Base-by-base conservation (phyloP, 169 alveolate genomes). In the Cryptosporidium sp. region DNA sequence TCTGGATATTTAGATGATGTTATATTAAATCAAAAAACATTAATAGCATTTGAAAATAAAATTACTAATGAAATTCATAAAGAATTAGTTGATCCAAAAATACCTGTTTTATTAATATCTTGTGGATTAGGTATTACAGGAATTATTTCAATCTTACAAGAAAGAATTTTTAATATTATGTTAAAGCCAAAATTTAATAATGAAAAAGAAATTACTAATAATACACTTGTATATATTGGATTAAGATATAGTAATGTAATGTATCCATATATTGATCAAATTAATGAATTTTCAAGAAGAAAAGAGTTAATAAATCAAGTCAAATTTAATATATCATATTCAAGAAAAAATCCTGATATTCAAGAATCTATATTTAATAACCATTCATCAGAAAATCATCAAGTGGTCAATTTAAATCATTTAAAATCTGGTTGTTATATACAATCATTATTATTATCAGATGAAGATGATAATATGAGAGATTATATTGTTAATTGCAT, bases 61-160 rank as follows among this genome's bases (percentile, higher is more conserved):
- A 21, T 80, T 18, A 44, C n/a, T 45, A 26, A n/a, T 21, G 68
- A 45, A 62, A 48, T 44, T 33, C 3, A 16, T 8, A 12, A 23
- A 31, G 75, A 62, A 37, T 31, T 80, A 42, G 56, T 65, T n/a
- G 67, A 80, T 60, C 75, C 75, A 35, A 80, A 80, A 18, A 62
- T 29, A 29, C 89, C 89, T 3, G 8, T 80, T 61, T 35, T 80
- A 31, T 65, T 80, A 65, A 39, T 80, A 23, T 60, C 89, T 3
- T 65, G 69, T 29, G 89, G 89, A 42, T 62, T 80, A 29, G 89
- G 89, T 18, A 80, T 80, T 1, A 62, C 89, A 12, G 89, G 89
- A 44, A 80, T 80, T 62, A 80, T 80, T 35, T 80, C 89, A 12
- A 80, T 80, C 5, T 4, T 80, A 37, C 89, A 80, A 80, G 80